A percentile compares a stretch with the other conserved stretches of the same genome.
Evolutionary conservation across 2,329 filamentous ascomycete species (phyloP).

Genomic region (Aspergillus fijiensis): DNA sequence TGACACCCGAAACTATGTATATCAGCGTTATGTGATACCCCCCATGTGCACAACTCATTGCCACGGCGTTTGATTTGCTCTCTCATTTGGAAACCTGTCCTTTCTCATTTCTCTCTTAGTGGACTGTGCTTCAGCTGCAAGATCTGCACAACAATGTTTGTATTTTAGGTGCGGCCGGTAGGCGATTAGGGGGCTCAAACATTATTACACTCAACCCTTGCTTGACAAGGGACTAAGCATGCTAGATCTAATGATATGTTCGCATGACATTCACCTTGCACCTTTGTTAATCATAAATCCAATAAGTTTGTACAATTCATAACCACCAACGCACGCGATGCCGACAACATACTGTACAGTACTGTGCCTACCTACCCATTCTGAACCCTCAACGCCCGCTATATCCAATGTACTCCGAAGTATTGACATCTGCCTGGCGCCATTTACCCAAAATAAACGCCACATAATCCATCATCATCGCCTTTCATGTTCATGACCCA

Average conservation of each 20-base stretch:
- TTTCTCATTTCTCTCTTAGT: not conserved
- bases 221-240: too few species aligned
- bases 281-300: too few species aligned
- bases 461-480: conserved; percentile 2
- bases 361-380: too few species aligned
- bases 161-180: not conserved
- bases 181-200: not conserved
- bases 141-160: conserved; percentile 3
- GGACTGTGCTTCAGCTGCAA: not conserved
- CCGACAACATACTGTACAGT: too few species aligned
- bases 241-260: too few species aligned
- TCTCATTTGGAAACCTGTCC: too few species aligned
- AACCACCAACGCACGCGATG: too few species aligned
- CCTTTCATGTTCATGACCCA: too few species aligned
- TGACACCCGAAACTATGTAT: conserved; percentile 11
- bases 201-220: not conserved
- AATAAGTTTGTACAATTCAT: too few species aligned
- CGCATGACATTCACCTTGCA: not conserved
- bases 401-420: not conserved
- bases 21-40: conserved; percentile 22
- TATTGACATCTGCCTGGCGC: not conserved
- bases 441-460: not conserved
- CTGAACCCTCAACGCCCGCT: not conserved
- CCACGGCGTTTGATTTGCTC: conserved; percentile 10
- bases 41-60: conserved; percentile 10